phyloP scores from a whole-genome alignment of 305 asterid species.

The Ruellia speciosa region DNA sequence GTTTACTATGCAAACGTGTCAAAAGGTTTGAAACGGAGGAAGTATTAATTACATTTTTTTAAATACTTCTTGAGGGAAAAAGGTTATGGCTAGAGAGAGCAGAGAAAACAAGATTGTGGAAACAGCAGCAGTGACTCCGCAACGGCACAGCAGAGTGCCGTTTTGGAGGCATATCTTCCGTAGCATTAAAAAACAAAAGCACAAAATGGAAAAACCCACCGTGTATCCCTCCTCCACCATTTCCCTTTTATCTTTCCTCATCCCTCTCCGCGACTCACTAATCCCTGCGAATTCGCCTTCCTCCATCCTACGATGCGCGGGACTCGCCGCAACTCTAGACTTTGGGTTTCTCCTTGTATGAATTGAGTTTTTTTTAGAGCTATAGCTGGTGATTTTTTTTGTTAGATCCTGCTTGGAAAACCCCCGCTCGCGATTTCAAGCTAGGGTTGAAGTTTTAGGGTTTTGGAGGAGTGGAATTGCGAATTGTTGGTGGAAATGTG shows the following conservation, averaged over 20 bases:
- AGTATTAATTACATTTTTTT: too few species aligned
- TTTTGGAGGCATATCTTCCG: conserved; percentile 12
- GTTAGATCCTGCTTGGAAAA: too few species aligned
- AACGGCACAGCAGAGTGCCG: conserved; percentile 19
- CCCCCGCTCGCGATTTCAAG: too few species aligned
- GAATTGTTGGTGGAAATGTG: conserved; percentile 27
- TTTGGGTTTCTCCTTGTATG: too few species aligned
- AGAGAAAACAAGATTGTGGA: neutral
- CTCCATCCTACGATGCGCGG: too few species aligned
- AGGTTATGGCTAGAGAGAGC: neutral
- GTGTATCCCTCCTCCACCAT: conserved; percentile 19
- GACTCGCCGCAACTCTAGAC: too few species aligned
- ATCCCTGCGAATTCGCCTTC: too few species aligned
- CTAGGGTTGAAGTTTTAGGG: neutral
- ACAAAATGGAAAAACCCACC: conserved; percentile 1
- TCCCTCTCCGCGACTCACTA: neutral
- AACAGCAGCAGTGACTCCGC: neutral
- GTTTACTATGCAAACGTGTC: too few species aligned
- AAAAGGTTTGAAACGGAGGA: too few species aligned
- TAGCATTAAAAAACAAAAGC: neutral
- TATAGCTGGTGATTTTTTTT: too few species aligned
- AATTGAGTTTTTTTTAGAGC: too few species aligned
- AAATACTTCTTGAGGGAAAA: too few species aligned
- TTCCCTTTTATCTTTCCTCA: neutral
- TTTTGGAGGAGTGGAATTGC: neutral